Base-by-base conservation (phyloP, 495 filamentous ascomycete genomes). In the Podospora sp. region DNA sequence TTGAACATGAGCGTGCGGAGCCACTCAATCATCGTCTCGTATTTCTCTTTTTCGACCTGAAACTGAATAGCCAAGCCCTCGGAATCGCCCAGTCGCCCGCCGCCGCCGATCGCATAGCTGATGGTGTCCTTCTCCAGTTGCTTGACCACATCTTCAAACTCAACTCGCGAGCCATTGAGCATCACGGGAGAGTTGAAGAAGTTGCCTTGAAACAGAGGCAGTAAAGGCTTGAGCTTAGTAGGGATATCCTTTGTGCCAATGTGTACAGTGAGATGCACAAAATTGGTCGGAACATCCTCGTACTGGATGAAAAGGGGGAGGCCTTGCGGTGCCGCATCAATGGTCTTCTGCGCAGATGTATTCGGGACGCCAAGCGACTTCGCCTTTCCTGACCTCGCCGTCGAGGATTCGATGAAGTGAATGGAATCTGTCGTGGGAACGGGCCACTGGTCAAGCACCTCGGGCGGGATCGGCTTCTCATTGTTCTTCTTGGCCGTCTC, bases 251-350 rank as follows among this genome's bases (percentile, higher is more conserved):
- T 86, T 1, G 92, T 94, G 56, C 91, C 91, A 40, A 97, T 76
- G 50, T 96, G 83, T 20, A 97, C 76, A 9, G 85, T 88, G 14
- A 98, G 78, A 66, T 92, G 88, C 52, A 97, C 92, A 73, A 99
- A 99, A 71, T 91, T 94, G 53, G 91, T 94, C 35, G 88, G 87
- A 35, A 97, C 90, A 71, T 96, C 87, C 80, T 99, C 95, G 71
- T 95, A 99, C 78, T 99, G 96, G n/a, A 99, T 84, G 77, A 97
- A 99, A 2, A 97, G 82, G 1, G 94, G 92, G 46, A 86, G 69
- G 0, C 72, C 68, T 58, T 84, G 83, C 3, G 83, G 81, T 62
- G 93, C 88, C 24, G 84, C 81, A 71, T 97, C 91, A 59, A 99
- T 85, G 55, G 89, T 73, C 62, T 88, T 84, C 75, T 99, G 95